Conservation (phyloP, 306 rosid species). For the Nissolia schottii region DNA sequence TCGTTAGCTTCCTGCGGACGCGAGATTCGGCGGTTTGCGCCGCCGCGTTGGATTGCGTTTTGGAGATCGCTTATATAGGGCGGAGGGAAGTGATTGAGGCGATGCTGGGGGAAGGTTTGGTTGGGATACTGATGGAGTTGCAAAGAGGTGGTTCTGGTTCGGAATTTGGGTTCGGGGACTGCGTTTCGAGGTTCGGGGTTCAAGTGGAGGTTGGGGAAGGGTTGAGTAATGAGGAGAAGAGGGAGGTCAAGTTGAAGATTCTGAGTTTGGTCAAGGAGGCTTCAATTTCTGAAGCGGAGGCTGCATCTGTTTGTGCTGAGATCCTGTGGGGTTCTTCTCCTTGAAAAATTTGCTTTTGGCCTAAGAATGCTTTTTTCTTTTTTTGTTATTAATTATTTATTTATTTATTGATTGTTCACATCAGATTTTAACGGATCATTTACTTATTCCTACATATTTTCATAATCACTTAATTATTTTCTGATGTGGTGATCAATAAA, state of each 20-base stretch:
- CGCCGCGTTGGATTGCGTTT: slow-evolving; percentile 46
- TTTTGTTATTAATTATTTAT: too few relatives aligned
- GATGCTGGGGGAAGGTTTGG: slow-evolving; percentile 38
- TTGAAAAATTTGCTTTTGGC: neutral
- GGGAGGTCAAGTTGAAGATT: slow-evolving; percentile 43
- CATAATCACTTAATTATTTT: too few relatives aligned
- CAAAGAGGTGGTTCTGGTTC: slow-evolving; percentile 29
- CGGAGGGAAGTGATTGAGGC: slow-evolving; percentile 54
- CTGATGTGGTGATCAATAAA: too few relatives aligned
- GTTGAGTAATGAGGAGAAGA: slow-evolving; percentile 43
- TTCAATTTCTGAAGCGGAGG: slow-evolving; percentile 52
- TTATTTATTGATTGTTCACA: too few relatives aligned
- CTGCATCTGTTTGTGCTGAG: slow-evolving; percentile 44
- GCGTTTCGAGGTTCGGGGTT: slow-evolving; percentile 56
- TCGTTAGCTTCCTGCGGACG: slow-evolving; percentile 27
- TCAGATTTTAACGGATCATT: too few relatives aligned
- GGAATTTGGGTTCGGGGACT: slow-evolving; percentile 25
- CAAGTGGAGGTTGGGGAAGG: slow-evolving; percentile 63
- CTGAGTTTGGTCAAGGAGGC: slow-evolving; percentile 45
- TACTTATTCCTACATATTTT: too few relatives aligned
- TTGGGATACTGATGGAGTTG: slow-evolving; percentile 49
- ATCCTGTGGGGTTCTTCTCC: slow-evolving; percentile 68
- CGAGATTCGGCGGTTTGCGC: slow-evolving; percentile 19
- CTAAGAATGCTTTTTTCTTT: neutral
- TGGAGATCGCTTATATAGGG: slow-evolving; percentile 49